Evolutionary conservation across 1,284 basidiomycete genomes (phyloP).

Genomic region (Malassezia brasiliensis): DNA sequence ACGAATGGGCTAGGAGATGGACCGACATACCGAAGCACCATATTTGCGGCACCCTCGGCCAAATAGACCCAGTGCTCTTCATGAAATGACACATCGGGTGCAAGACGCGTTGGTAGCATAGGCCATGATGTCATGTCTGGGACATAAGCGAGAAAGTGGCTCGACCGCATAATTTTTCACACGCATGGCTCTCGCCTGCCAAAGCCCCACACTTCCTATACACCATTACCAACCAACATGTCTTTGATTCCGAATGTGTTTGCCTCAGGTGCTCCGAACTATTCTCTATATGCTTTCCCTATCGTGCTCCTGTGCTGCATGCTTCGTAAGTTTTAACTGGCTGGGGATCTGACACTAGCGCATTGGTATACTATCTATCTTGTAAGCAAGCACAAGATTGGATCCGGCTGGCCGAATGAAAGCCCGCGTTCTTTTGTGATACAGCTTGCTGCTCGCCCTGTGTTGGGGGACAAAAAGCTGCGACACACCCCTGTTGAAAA

Average conservation of each 20-base stretch:
- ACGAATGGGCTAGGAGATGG: not conserved
- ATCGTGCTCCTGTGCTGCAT: not conserved
- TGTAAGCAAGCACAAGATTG: not conserved
- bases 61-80: constrained; percentile 8
- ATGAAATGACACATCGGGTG: not conserved
- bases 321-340: not conserved
- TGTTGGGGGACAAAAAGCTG: not conserved
- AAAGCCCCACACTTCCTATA: not conserved
- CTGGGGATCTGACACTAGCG: not conserved
- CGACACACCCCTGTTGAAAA: not conserved
- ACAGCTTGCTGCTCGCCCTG: constrained; percentile 1
- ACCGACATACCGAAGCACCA: constrained; percentile 5
- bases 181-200: too few relatives aligned
- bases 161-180: not conserved
- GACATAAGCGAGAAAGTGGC: not conserved
- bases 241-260: not conserved
- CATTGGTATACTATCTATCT: constrained; percentile 2
- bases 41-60: constrained; percentile 12
- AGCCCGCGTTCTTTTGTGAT: not conserved
- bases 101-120: too few relatives aligned
- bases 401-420: not conserved
- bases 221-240: too few relatives aligned
- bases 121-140: too few relatives aligned
- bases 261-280: not conserved
- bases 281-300: not conserved